phyloP scores from a whole-genome alignment of 2,329 filamentous ascomycete species.

The Pseudogymnoascus sp. region DNA sequence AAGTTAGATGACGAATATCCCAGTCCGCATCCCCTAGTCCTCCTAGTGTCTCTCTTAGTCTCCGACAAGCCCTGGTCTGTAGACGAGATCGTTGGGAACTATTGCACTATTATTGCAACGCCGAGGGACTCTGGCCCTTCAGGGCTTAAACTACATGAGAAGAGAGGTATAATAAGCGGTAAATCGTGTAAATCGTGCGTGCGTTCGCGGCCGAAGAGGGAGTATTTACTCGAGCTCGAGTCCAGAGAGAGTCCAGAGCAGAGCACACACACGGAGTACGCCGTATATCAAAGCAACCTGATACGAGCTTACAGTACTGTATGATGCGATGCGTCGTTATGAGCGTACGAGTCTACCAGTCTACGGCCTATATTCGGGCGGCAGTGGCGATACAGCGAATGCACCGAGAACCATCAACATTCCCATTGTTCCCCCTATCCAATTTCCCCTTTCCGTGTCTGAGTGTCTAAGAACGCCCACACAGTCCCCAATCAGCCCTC shows the following conservation, averaged over 20 bases:
- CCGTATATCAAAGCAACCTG: not conserved
- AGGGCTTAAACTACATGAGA: not conserved
- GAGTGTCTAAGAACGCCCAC: not conserved
- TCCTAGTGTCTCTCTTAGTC: not conserved
- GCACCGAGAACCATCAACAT: not conserved
- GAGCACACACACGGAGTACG: not conserved
- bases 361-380: not conserved
- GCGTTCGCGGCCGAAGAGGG: not conserved
- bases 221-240: not conserved
- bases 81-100: slow-evolving; percentile 1
- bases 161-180: not conserved
- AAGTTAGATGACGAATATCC: slow-evolving; percentile 9
- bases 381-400: not conserved
- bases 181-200: no score
- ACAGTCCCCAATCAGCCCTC: not conserved
- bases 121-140: slow-evolving; percentile 1
- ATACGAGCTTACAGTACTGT: not conserved
- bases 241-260: not conserved
- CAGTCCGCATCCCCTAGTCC: slow-evolving; percentile 1
- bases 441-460: slow-evolving; percentile 9
- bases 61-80: slow-evolving; percentile 6
- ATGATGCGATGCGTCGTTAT: not conserved
- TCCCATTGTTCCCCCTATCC: slow-evolving; percentile 7
- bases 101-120: not conserved
- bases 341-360: not conserved